Conservation (phyloP, 192 early-diverging fungal genomes). For the Mortierella hygrophila region DNA sequence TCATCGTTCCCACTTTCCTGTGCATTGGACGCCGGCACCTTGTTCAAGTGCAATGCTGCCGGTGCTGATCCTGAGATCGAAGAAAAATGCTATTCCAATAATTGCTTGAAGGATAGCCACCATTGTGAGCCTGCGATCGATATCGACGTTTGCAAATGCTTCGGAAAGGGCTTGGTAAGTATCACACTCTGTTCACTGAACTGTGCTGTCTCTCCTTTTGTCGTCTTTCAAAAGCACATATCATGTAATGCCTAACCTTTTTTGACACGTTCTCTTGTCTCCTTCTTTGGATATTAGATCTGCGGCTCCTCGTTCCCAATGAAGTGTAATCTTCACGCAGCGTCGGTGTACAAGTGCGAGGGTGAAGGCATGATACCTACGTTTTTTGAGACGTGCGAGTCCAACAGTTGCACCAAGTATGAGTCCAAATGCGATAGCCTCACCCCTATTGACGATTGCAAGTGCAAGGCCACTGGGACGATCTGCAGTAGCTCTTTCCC, state of each 20-base stretch:
- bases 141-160: too few relatives aligned
- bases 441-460: neutral
- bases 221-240: too few relatives aligned
- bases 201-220: too few relatives aligned
- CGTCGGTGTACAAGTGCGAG: neutral
- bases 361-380: too few relatives aligned
- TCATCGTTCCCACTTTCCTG: neutral
- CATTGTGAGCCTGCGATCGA: too few relatives aligned
- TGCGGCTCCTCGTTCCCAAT: conserved; percentile 1
- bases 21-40: neutral
- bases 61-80: neutral
- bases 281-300: neutral
- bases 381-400: too few relatives aligned
- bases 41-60: neutral
- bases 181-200: too few relatives aligned
- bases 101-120: neutral
- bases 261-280: too few relatives aligned
- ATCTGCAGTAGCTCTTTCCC: neutral
- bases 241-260: too few relatives aligned
- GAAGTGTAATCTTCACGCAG: neutral
- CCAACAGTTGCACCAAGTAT: neutral
- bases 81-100: neutral
- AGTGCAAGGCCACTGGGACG: neutral
- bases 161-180: too few relatives aligned
- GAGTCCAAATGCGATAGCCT: neutral